A percentile compares a stretch with the other conserved stretches of the same genome.
These are phyloP conservation scores for Penicillium longicatenatum DNA, from an alignment of 495 filamentous ascomycete genomes.

Conservation along the genomic window DNA sequence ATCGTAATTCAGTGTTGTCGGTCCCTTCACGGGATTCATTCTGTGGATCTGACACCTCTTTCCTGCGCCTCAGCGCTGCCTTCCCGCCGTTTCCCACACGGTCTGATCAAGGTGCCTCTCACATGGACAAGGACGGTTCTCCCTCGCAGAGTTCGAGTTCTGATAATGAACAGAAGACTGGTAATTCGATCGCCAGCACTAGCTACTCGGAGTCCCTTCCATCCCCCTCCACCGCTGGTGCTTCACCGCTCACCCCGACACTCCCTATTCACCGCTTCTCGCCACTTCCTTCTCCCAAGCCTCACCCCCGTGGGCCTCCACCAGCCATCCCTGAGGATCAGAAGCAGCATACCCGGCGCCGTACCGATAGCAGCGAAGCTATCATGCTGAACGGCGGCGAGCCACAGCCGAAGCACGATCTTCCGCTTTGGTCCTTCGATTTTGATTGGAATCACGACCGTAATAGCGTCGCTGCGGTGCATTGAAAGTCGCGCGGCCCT, in stretches of 20 bases:
- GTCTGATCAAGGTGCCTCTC: constrained; percentile 32
- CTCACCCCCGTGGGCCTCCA: constrained; percentile 40
- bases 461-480: constrained; percentile 37
- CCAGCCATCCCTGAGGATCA: constrained; percentile 41
- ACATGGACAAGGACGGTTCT: constrained; percentile 32
- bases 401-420: constrained; percentile 28
- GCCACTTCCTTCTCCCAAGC: constrained; percentile 42
- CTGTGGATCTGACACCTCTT: constrained; percentile 44
- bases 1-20: constrained; percentile 35
- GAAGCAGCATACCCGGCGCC: constrained; percentile 43
- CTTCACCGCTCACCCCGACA: constrained; percentile 48
- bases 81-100: constrained; percentile 28
- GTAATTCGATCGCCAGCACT: constrained; percentile 34
- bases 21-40: constrained; percentile 41
- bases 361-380: constrained; percentile 49
- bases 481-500: constrained; percentile 24
- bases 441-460: constrained; percentile 42
- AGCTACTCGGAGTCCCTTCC: constrained; percentile 43
- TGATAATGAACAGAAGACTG: constrained; percentile 42
- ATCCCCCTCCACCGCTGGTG: constrained; percentile 39
- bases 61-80: constrained; percentile 45
- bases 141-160: constrained; percentile 35
- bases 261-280: constrained; percentile 50
- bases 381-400: constrained; percentile 35
- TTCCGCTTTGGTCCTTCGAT: constrained; percentile 46